Evolutionary conservation across 495 filamentous ascomycete species (phyloP).

Genomic region (Penicillium flavigenum): DNA sequence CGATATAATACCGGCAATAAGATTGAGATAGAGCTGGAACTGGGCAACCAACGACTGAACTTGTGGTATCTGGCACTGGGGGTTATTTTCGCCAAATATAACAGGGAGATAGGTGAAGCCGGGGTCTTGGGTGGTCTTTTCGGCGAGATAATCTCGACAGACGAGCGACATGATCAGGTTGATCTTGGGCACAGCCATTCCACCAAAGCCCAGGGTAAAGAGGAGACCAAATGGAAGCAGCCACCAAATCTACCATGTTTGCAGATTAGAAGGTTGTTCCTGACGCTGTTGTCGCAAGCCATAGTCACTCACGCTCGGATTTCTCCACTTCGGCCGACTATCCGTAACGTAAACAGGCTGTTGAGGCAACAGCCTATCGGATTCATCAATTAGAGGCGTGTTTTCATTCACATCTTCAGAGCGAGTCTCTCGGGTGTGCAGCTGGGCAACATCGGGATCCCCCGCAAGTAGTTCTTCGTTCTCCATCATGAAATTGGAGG

Average conservation of each 20-base stretch:
- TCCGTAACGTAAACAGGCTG: neutral
- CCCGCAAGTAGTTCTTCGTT: slow-evolving; percentile 30
- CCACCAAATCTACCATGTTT: slow-evolving; percentile 68
- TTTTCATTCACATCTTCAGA: slow-evolving; percentile 10
- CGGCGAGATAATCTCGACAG: slow-evolving; percentile 73
- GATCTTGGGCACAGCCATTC: slow-evolving; percentile 72
- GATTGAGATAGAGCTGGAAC: slow-evolving; percentile 70
- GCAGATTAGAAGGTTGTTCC: slow-evolving; percentile 15
- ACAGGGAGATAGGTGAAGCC: slow-evolving; percentile 61
- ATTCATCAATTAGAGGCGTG: slow-evolving; percentile 4
- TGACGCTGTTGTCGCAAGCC: neutral
- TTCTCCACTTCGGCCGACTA: slow-evolving; percentile 24
- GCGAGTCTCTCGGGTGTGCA: slow-evolving; percentile 7
- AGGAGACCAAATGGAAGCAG: slow-evolving; percentile 73
- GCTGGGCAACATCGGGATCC: slow-evolving; percentile 22
- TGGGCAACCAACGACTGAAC: slow-evolving; percentile 73
- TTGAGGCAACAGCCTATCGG: neutral
- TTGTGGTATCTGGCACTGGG: slow-evolving; percentile 69
- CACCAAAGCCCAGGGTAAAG: slow-evolving; percentile 81
- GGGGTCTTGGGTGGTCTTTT: slow-evolving; percentile 56
- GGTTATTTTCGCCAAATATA: slow-evolving; percentile 63
- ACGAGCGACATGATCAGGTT: slow-evolving; percentile 79
- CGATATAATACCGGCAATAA: slow-evolving; percentile 67
- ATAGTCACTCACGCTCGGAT: slow-evolving; percentile 24
- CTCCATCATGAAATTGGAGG: slow-evolving; percentile 21